Evolutionary conservation across 1,139 yeast genomes (phyloP), one percentile per base, ranked within the genome.

Genomic region (Blastobotrys petasosporus): DNA sequence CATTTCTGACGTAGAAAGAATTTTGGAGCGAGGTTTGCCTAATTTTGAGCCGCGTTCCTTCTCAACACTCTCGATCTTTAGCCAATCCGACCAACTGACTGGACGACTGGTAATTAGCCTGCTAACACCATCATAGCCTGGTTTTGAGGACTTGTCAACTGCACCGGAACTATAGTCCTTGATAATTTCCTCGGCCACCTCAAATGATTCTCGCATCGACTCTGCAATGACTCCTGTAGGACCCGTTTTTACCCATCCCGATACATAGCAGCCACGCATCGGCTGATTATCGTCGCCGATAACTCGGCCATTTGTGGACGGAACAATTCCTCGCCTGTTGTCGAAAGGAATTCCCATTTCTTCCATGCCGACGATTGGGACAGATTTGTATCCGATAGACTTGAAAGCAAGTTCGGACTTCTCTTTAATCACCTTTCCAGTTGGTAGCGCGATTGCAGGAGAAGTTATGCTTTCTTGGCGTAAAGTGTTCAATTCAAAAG

Each of bases 161-260:
- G 39, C 42, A 13, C 54, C 54, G 2, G 44, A 38, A 28, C 48
- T 30, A 46, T 45, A 51, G 55, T 85, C 94, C 38, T 73, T 69
- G 15, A 81, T 59, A 0, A 87, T 67, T n/a, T 71, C 69, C 39
- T 80, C 84, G 0, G 86, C 92, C 0, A 88, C 85, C 32, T 79
- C 79, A 57, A 82, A 84, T 0, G 95, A 76, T 51, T 86, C 94
- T 73, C 83, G 75, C 85, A 92, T 86, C 0, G 98, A 87, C 12
- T 85, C 76, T 11, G 95, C 95, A 53, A 92, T 92, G 4, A 88
- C 95, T 1, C 99, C 99, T 32, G 77, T 75, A 7, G 96, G 87
- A 0, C 96, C 95, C 47, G 76, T 82, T 50, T 84, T 80, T 45
- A 90, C 83, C 99, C 99, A 92, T 0, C 99, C 99, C 3, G 92